Conservation (phyloP, 306 rosid species). For the Quercus robur region DNA sequence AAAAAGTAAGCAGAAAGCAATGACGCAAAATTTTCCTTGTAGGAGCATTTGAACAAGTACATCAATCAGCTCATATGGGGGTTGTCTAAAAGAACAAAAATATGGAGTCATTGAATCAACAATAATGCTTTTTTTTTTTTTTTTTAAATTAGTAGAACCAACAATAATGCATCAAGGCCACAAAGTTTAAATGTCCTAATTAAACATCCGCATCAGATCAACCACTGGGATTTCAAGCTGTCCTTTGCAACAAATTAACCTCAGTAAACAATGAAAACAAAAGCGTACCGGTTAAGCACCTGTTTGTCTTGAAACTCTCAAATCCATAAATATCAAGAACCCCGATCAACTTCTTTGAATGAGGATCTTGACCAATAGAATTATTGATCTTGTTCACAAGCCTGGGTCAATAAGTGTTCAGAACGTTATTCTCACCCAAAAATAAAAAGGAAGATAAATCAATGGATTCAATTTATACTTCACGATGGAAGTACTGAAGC, state of each 20-base stretch:
- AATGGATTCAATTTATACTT: neutral
- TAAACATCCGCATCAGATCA: slow-evolving; percentile 13
- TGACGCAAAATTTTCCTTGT: neutral
- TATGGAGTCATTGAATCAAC: no score
- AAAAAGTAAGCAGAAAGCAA: neutral
- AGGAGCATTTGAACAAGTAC: neutral
- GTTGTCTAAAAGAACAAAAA: neutral
- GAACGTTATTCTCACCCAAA: slow-evolving; percentile 9
- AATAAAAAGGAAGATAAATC: slow-evolving; percentile 1
- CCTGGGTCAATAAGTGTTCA: slow-evolving; percentile 47
- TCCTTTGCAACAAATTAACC: slow-evolving; percentile 27
- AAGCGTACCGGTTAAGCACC: slow-evolving; percentile 79
- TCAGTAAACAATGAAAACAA: slow-evolving; percentile 41
- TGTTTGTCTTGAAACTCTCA: slow-evolving; percentile 99
- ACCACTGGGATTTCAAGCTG: slow-evolving; percentile 11
- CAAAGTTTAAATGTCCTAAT: neutral
- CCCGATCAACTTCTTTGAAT: slow-evolving; percentile 77
- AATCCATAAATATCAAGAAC: slow-evolving; percentile 98
- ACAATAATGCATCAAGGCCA: slow-evolving; percentile 10
- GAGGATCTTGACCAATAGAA: slow-evolving; percentile 91
- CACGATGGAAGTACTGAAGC: neutral
- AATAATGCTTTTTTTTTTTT: no score
- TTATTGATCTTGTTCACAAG: slow-evolving; percentile 83
- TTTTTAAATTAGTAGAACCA: no score
- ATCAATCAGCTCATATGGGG: neutral